Evolutionary conservation across 2,329 filamentous ascomycete species (phyloP).

Genomic region (Plenodomus biglobosus): DNA sequence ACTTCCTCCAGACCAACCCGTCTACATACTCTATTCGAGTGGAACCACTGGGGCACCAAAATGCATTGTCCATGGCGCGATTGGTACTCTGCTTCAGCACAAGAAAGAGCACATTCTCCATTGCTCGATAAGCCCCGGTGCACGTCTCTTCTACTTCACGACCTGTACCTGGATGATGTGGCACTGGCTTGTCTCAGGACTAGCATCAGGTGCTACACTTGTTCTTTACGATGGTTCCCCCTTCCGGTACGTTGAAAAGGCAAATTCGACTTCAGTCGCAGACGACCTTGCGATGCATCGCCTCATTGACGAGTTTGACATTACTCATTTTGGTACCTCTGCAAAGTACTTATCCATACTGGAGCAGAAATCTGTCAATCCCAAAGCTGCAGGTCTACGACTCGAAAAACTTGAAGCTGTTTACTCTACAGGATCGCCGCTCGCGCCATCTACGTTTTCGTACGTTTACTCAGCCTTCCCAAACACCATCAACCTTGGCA

Average conservation of each 20-base stretch:
- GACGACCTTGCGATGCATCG: conserved; percentile 80
- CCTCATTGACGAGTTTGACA: conserved; percentile 75
- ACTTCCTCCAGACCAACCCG: conserved; percentile 79
- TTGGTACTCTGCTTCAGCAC: conserved; percentile 90
- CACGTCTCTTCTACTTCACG: conserved; percentile 88
- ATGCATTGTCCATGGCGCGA: conserved; percentile 88
- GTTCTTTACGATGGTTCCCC: conserved; percentile 92
- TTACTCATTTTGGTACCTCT: conserved; percentile 93
- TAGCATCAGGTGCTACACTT: conserved; percentile 79
- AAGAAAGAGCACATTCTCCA: conserved; percentile 95
- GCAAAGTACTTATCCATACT: conserved; percentile 91
- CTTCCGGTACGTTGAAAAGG: conserved; percentile 58
- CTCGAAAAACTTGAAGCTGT: conserved; percentile 70
- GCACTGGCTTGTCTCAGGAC: conserved; percentile 90
- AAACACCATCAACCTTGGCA: conserved; percentile 76
- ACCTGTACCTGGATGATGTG: conserved; percentile 99
- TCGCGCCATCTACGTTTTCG: conserved; percentile 88
- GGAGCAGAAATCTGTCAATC: conserved; percentile 66
- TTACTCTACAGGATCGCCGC: conserved; percentile 89
- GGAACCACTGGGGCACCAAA: conserved; percentile 88
- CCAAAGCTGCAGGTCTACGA: conserved; percentile 52
- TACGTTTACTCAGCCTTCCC: conserved; percentile 89
- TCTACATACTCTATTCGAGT: conserved; percentile 92
- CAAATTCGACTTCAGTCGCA: conserved; percentile 54
- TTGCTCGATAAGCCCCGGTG: conserved; percentile 71